Conservation (phyloP, 2,329 filamentous ascomycete species). For the Fusarium coffeatum region DNA sequence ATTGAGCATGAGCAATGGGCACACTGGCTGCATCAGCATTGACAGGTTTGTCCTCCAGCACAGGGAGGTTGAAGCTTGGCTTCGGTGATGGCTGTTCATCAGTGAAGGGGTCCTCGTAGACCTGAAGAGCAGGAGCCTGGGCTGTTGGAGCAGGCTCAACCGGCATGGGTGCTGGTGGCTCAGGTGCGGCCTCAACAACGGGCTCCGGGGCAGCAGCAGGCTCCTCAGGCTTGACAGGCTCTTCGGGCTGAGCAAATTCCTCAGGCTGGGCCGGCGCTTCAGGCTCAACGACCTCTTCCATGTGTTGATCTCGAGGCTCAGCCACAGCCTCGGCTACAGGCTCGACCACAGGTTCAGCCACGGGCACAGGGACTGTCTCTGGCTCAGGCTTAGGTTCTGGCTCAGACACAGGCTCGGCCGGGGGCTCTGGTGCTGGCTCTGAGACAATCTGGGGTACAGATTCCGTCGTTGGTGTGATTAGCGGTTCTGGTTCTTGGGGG, state of each 20-base stretch:
- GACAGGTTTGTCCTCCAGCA: constrained; percentile 69
- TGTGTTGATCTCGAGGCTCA: constrained; percentile 46
- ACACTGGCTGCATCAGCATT: constrained; percentile 64
- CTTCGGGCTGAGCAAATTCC: not conserved
- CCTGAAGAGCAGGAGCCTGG: constrained; percentile 55
- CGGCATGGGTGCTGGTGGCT: constrained; percentile 7
- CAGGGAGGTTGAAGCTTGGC: constrained; percentile 59
- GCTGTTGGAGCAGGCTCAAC: constrained; percentile 25
- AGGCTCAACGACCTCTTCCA: constrained; percentile 38
- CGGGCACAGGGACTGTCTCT: not conserved
- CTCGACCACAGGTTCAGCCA: not conserved
- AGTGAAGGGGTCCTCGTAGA: constrained; percentile 72
- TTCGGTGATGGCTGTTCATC: constrained; percentile 60
- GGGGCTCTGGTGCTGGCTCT: constrained; percentile 20
- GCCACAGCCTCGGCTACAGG: constrained; percentile 32
- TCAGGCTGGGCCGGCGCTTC: not conserved
- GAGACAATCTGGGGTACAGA: constrained; percentile 8
- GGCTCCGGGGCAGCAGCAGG: constrained; percentile 9
- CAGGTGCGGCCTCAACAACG: constrained; percentile 20
- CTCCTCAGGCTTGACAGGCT: not conserved
- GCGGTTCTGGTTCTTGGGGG: constrained; percentile 17
- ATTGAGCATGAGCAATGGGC: constrained; percentile 43
- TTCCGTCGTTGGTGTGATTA: constrained; percentile 28
- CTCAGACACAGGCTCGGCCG: not conserved
- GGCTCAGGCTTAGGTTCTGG: not conserved